These are phyloP conservation scores for Colletotrichum cuscutae DNA, from an alignment of 2,329 filamentous ascomycete species.

Conservation along the genomic window DNA sequence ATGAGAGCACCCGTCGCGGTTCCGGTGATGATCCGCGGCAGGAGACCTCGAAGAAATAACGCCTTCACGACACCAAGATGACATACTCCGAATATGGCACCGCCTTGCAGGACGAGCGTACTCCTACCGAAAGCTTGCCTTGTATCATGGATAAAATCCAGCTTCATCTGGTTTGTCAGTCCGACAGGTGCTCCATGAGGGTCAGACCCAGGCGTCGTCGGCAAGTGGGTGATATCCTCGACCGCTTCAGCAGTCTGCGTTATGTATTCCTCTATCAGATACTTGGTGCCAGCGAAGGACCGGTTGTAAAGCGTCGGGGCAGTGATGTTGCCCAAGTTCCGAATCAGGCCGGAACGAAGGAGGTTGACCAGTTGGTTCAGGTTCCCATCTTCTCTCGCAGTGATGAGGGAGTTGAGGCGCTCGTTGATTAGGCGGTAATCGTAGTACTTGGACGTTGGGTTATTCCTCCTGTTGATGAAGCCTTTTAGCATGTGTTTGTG, in stretches of 20 bases:
- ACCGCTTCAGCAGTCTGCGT: constrained; percentile 85
- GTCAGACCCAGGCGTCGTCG: constrained; percentile 60
- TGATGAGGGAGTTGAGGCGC: constrained; percentile 76
- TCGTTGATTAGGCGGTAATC: constrained; percentile 87
- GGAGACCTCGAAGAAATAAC: constrained; percentile 79
- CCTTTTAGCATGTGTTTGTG: constrained; percentile 31
- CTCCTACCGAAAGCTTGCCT: constrained; percentile 89
- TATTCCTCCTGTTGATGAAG: constrained; percentile 74
- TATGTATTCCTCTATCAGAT: constrained; percentile 91
- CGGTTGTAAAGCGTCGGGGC: constrained; percentile 83
- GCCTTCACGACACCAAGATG: constrained; percentile 93
- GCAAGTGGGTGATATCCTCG: constrained; percentile 76
- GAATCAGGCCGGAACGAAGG: constrained; percentile 80
- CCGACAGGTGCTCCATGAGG: constrained; percentile 46
- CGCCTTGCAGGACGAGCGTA: constrained; percentile 87
- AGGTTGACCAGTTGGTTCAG: constrained; percentile 81
- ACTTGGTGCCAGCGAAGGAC: constrained; percentile 88
- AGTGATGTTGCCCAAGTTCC: constrained; percentile 93
- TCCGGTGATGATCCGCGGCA: constrained; percentile 91
- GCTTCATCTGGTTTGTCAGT: constrained; percentile 79
- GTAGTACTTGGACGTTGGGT: constrained; percentile 83
- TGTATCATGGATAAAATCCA: constrained; percentile 88
- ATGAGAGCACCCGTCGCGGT: constrained; percentile 92
- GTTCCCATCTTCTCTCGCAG: constrained; percentile 76
- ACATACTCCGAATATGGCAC: constrained; percentile 90